Conservation (phyloP, 148 eudicot genomes). For the Nepenthes gracilis region DNA sequence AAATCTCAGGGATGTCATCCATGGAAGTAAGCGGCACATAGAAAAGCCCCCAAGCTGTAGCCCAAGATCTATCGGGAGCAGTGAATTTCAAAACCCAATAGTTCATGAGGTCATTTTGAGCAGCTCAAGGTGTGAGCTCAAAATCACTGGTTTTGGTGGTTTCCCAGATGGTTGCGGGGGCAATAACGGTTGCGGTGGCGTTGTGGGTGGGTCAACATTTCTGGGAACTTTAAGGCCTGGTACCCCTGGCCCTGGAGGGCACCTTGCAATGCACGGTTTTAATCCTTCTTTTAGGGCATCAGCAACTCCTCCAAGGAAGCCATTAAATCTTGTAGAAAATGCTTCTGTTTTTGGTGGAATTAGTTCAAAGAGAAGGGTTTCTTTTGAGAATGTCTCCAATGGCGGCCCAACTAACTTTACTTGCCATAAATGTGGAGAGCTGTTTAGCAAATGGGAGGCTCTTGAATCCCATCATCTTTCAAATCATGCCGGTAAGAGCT, state of each 20-base stretch:
- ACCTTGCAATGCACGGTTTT: constrained; percentile 62
- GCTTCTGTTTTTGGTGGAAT: constrained; percentile 17
- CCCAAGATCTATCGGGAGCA: constrained; percentile 92
- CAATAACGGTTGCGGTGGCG: constrained; percentile 1
- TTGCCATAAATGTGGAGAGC: constrained; percentile 86
- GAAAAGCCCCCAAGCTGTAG: constrained; percentile 75
- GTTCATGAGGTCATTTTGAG: constrained; percentile 86
- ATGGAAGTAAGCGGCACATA: constrained; percentile 84
- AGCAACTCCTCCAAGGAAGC: constrained; percentile 28
- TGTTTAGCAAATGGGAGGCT: constrained; percentile 74
- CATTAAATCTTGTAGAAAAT: constrained; percentile 18
- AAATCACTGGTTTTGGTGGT: constrained; percentile 58
- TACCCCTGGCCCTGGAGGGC: constrained; percentile 58
- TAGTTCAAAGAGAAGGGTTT: constrained; percentile 22
- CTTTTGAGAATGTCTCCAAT: constrained; percentile 21
- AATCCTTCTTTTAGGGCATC: constrained; percentile 22
- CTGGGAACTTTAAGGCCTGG: constrained; percentile 85
- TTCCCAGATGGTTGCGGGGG: constrained; percentile 20
- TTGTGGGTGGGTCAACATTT: constrained; percentile 26
- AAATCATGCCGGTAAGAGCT: constrained; percentile 73
- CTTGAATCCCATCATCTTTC: constrained; percentile 97
- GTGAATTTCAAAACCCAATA: constrained; percentile 86
- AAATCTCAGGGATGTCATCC: constrained; percentile 83
- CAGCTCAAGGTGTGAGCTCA: constrained; percentile 74
- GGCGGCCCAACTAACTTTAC: constrained; percentile 28